Percentiles rank a stretch among this genome's conserved stretches.
Evolutionary conservation across 352 stramenopile genomes (phyloP).

Genomic region (Phytophthora syringae): DNA sequence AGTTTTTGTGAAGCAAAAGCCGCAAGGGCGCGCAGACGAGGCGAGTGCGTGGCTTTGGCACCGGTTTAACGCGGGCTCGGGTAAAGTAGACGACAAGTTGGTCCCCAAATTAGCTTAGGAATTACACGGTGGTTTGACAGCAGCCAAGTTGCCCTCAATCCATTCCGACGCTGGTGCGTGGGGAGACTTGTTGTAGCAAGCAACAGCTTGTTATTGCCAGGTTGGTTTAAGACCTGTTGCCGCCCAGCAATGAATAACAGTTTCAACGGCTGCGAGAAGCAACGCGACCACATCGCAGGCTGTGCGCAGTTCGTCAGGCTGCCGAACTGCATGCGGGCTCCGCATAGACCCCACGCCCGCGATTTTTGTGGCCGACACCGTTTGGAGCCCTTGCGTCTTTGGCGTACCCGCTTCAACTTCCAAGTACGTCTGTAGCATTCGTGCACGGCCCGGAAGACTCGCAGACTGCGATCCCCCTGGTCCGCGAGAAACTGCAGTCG

Average conservation of each 20-base stretch:
- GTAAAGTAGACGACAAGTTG: neutral
- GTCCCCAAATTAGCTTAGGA: slow-evolving; percentile 18
- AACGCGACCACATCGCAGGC: too few relatives aligned
- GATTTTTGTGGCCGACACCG: neutral
- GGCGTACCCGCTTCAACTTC: slow-evolving; percentile 3
- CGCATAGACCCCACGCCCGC: neutral
- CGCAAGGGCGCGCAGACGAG: slow-evolving; percentile 5
- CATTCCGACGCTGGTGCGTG: too few relatives aligned
- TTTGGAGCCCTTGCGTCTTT: neutral
- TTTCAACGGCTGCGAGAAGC: too few relatives aligned
- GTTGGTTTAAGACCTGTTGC: too few relatives aligned
- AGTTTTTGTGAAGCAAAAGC: slow-evolving; percentile 19
- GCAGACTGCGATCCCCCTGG: neutral
- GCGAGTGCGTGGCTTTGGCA: slow-evolving; percentile 14
- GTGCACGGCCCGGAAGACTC: slow-evolving; percentile 7
- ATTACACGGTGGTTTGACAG: slow-evolving; percentile 21
- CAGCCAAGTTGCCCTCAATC: too few relatives aligned
- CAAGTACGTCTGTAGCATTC: too few relatives aligned
- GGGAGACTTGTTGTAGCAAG: too few relatives aligned
- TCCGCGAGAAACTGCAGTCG: too few relatives aligned
- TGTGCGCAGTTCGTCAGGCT: neutral
- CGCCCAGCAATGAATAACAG: too few relatives aligned
- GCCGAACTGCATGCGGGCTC: slow-evolving; percentile 8
- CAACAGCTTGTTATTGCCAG: too few relatives aligned
- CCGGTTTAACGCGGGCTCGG: slow-evolving; percentile 22